These are phyloP conservation scores for Silene uniflora DNA, from an alignment of 148 eudicot species.

Conservation along the genomic window DNA sequence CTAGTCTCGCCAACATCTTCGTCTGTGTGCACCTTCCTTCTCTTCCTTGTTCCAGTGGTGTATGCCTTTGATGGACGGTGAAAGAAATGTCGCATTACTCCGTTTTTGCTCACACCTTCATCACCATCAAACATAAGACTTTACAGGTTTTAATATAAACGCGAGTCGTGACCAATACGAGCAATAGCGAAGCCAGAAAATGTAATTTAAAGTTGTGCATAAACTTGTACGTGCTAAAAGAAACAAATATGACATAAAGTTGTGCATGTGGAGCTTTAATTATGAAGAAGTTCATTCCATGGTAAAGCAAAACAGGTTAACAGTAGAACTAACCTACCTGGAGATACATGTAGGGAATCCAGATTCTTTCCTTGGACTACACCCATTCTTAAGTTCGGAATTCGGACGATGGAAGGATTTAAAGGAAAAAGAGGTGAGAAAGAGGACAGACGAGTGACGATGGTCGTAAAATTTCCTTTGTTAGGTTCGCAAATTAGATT, in stretches of 20 bases:
- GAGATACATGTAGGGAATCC: neutral
- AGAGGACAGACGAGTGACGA: too few species aligned
- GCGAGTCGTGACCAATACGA: too few species aligned
- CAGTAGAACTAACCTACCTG: slow-evolving; percentile 2
- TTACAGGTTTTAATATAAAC: neutral
- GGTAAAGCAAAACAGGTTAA: neutral
- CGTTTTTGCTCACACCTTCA: slow-evolving; percentile 76
- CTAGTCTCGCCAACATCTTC: slow-evolving; percentile 14
- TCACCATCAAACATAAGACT: neutral
- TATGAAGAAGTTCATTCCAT: neutral
- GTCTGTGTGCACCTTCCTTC: slow-evolving; percentile 78
- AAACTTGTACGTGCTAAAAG: too few species aligned
- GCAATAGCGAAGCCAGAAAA: too few species aligned
- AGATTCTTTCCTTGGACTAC: slow-evolving; percentile 29
- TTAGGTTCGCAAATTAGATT: too few species aligned
- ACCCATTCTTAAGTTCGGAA: neutral
- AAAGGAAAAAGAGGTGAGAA: too few species aligned
- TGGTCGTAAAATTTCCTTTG: too few species aligned
- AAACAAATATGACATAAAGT: neutral
- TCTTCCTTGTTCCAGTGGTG: slow-evolving; percentile 87
- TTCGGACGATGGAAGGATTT: too few species aligned
- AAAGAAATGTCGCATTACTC: neutral
- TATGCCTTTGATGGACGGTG: slow-evolving; percentile 79
- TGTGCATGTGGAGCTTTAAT: slow-evolving; percentile 1
- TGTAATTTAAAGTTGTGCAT: neutral